Evolutionary conservation across 805 yeast species (phyloP).

Genomic region (Zygotorulaspora chibaensis): DNA sequence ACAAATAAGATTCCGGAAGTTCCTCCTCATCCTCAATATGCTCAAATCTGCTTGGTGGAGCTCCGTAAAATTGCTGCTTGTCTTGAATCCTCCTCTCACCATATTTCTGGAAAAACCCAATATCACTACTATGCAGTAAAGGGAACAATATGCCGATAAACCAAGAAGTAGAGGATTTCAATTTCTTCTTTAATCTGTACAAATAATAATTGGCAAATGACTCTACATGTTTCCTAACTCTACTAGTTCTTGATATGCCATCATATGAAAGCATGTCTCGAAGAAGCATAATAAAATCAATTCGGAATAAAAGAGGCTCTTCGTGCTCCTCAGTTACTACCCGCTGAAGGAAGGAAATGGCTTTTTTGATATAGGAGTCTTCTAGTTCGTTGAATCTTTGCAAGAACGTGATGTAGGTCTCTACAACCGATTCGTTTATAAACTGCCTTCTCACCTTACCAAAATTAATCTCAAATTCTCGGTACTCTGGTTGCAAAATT

Average conservation of each 20-base stretch:
- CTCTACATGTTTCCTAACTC: conserved; percentile 55
- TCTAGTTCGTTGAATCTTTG: conserved; percentile 57
- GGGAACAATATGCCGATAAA: conserved; percentile 66
- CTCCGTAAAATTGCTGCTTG: conserved; percentile 14
- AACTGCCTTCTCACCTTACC: conserved; percentile 22
- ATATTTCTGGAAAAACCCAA: conserved; percentile 42
- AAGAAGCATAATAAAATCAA: conserved; percentile 66
- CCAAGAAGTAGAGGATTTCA: conserved; percentile 49
- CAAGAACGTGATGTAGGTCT: conserved; percentile 61
- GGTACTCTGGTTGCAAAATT: conserved; percentile 17
- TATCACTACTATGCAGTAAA: conserved; percentile 44
- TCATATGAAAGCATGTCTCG: conserved; percentile 50
- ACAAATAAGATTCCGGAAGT: conserved; percentile 19
- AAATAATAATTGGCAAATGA: conserved; percentile 63
- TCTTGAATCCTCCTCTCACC: conserved; percentile 36
- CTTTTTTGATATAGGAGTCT: conserved; percentile 55
- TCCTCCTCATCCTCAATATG: conserved; percentile 22
- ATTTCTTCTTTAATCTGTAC: conserved; percentile 48
- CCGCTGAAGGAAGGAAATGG: conserved; percentile 66
- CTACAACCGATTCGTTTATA: conserved; percentile 51
- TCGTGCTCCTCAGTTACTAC: conserved; percentile 60
- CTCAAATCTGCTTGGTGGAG: conserved; percentile 25
- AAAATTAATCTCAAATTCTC: conserved; percentile 21
- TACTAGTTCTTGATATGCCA: conserved; percentile 44
- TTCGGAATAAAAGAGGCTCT: conserved; percentile 53